Base-by-base conservation (phyloP, 1,139 yeast species). In the Suhomyces choctaworum region DNA sequence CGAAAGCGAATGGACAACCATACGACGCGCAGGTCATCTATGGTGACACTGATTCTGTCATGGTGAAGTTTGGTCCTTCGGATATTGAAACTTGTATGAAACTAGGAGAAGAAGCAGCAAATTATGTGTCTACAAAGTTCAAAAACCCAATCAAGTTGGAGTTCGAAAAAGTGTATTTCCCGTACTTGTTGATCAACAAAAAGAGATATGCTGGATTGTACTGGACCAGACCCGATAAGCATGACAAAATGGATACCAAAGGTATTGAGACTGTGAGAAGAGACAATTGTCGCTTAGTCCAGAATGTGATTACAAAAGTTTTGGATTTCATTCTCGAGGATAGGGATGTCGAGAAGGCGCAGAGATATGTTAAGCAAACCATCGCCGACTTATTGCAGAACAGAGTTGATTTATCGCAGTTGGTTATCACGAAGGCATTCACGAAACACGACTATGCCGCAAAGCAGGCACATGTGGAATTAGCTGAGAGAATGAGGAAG, bases 11-110 rank as follows among this genome's bases (percentile, higher is more conserved):
- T 60, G 97, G 97, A 1, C 84, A 72, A 51, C 73, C 77, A 13
- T 81, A 75, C 55, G 95, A 94, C 63, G 84, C 97, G 0, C 77
- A 83, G 47, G 98, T 94, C 43, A 84, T 94, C 28, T 94, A 94
- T 58, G 99, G 99, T 68, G 99, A 94, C 64, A 94, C 99, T 0
- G 99, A 94, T 75, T 94, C 98, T 6, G 99, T 94, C 12, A 94
- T 94, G 98, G 97, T 94, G 29, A 89, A 88, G 54, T 94, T 94
- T 65, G 99, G 99, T 1, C 78, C 82, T 25, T 66, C 70, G n/a
- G 96, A 89, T 52, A 60, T 92, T 42, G 79, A 71, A 39, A 83
- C 85, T 21, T 87, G 96, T 50, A 94, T 94, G 98, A 74, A 76
- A 39, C 58, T 89, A 38, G 99, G 98, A 3, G 84, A 88, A 49